Evolutionary conservation across 768 basidiomycete genomes (phyloP).

Genomic region (Leccinum arenicola): DNA sequence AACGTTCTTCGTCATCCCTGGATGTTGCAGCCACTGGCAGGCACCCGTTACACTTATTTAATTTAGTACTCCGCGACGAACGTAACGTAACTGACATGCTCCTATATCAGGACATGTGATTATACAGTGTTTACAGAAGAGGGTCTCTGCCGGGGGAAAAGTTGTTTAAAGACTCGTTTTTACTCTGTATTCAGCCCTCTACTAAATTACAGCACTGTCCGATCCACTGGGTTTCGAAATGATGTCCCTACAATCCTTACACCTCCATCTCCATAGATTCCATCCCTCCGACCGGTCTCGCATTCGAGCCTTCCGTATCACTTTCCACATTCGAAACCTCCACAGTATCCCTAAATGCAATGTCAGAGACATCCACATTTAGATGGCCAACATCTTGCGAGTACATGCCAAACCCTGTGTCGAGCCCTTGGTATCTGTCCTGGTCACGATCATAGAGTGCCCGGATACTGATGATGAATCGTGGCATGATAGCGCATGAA

Average conservation of each 20-base stretch:
- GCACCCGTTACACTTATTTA: too few species aligned
- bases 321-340: not conserved
- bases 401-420: not conserved
- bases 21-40: too few species aligned
- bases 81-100: not conserved
- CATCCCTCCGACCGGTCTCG: not conserved
- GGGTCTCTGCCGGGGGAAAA: not conserved
- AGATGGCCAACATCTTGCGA: not conserved
- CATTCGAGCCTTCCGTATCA: not conserved
- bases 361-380: not conserved
- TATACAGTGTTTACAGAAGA: not conserved
- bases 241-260: not conserved
- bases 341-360: not conserved
- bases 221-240: not conserved
- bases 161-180: not conserved
- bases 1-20: conserved; percentile 29
- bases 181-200: not conserved
- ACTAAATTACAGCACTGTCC: not conserved
- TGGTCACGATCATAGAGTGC: not conserved
- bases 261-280: not conserved
- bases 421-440: not conserved
- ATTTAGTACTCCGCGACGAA: too few species aligned
- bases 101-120: too few species aligned
- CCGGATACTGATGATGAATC: conserved; percentile 1
- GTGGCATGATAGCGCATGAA: not conserved